Conservation (phyloP, 208 protist genomes). For the Trypanosoma conorhini region DNA sequence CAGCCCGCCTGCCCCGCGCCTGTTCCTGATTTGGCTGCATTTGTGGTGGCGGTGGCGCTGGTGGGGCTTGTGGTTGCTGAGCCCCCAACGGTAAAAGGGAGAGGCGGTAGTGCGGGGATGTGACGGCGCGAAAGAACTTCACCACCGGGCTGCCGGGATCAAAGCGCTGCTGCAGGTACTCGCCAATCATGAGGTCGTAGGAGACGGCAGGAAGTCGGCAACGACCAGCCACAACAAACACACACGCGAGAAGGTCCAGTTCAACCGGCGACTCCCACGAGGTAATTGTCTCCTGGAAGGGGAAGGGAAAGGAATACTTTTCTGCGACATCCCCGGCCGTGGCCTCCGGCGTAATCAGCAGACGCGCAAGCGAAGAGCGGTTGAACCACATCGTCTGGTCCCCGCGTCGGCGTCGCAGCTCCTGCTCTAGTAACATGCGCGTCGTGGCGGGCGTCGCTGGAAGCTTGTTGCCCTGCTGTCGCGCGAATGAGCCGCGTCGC, state of each 20-base stretch:
- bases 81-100: constrained; percentile 16
- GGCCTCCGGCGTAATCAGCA: constrained; percentile 25
- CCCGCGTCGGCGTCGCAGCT: constrained; percentile 12
- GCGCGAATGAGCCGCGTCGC: neutral
- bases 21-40: neutral
- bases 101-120: constrained; percentile 38
- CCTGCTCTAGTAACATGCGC: constrained; percentile 9
- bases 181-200: constrained; percentile 39
- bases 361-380: constrained; percentile 20
- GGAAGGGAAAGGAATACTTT: constrained; percentile 46
- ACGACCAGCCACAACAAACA: constrained; percentile 59
- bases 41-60: constrained; percentile 2
- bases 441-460: neutral
- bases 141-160: constrained; percentile 39
- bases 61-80: neutral
- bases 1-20: neutral
- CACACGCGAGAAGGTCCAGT: constrained; percentile 78
- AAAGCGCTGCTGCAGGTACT: constrained; percentile 68
- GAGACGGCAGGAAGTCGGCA: constrained; percentile 31
- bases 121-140: constrained; percentile 48
- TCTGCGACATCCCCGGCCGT: neutral
- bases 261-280: constrained; percentile 81
- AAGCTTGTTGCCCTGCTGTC: neutral
- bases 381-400: constrained; percentile 17
- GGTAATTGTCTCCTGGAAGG: constrained; percentile 46